Conservation (phyloP, 164 flowering plant genomes). For the Vitis vinifera region DNA sequence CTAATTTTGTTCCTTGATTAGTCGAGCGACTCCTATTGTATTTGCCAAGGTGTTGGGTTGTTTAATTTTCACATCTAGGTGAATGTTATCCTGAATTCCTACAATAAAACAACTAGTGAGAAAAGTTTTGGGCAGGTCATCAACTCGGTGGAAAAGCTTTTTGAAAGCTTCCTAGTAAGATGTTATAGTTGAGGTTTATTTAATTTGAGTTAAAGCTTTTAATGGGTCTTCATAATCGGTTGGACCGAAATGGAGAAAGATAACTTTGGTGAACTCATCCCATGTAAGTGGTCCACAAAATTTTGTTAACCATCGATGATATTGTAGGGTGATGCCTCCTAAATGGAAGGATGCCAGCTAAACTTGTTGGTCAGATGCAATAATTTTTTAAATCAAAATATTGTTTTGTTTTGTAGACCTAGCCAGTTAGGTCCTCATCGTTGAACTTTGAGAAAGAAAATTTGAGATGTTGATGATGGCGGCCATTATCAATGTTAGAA, state of each 20-base stretch:
- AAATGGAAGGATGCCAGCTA: background rate
- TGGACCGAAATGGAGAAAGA: slow-evolving; percentile 1
- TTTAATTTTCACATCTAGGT: background rate
- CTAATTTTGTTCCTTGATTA: background rate
- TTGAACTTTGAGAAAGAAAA: slow-evolving; percentile 6
- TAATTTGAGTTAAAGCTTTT: background rate
- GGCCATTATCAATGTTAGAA: background rate
- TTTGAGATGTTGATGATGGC: slow-evolving; percentile 1
- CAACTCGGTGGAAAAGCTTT: background rate
- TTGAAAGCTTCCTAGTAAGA: background rate
- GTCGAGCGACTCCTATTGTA: slow-evolving; percentile 7
- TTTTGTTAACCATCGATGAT: background rate
- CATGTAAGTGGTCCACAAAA: background rate
- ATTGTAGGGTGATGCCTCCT: background rate
- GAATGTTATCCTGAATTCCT: too few species aligned
- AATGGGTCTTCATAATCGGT: background rate
- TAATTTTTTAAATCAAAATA: slow-evolving; percentile 4
- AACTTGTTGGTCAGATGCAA: slow-evolving; percentile 1
- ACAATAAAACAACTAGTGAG: too few species aligned
- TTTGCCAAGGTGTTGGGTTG: background rate
- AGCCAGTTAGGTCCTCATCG: background rate
- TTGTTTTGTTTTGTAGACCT: slow-evolving; percentile 5
- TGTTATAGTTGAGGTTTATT: background rate
- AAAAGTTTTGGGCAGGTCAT: background rate
- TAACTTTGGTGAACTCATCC: background rate